Evolutionary conservation across 129 eudicot species (phyloP), one percentile per base, ranked within the genome.

Genomic region (Glebionis coronaria): DNA sequence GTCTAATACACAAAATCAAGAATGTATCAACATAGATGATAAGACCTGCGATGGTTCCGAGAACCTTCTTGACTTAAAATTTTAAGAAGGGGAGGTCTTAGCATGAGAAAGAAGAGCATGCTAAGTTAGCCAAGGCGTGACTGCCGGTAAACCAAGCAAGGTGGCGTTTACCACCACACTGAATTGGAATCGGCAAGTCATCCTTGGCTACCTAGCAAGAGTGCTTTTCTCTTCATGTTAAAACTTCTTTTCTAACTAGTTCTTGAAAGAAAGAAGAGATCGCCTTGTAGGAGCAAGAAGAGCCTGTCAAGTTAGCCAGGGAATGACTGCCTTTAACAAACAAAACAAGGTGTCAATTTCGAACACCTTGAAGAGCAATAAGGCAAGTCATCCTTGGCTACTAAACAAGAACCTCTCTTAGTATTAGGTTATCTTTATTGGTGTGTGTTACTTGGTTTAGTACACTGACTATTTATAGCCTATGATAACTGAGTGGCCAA

Each of bases 311-410:
- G 53, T 35, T 68, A 68, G 63, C 73, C 73, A 19, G 13, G 23
- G 73, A 68, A 20, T 5, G 63, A 40, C 73, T 67, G 73, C 53
- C 63, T 68, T 9, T 35, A 35, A 35, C n/a, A 52, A 68, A 68
- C 73, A 31, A 35, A 68, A 35, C 50, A 54, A 68, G 73, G 42
- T 68, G 53, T 42, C 55, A 53, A 31, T 35, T 50, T 68, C 52
- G 14, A 53, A 68, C 73, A 68, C 49, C 73, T 53, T 54, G 63
- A 54, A 12, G 73, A 11, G 52, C 35, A 31, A 35, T 31, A 4
- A 68, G 73, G 63, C 63, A 68, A 68, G 73, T 55, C 73, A 68
- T 68, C 73, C 73, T n/a, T 68, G 73, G 63, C 73, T 68, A 54
- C 63, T 23, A 68, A 68, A 68, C 73, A 68, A 68, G 40, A 73